Conservation (phyloP, 139 green algal genomes). For the Tetraselmis striata region DNA sequence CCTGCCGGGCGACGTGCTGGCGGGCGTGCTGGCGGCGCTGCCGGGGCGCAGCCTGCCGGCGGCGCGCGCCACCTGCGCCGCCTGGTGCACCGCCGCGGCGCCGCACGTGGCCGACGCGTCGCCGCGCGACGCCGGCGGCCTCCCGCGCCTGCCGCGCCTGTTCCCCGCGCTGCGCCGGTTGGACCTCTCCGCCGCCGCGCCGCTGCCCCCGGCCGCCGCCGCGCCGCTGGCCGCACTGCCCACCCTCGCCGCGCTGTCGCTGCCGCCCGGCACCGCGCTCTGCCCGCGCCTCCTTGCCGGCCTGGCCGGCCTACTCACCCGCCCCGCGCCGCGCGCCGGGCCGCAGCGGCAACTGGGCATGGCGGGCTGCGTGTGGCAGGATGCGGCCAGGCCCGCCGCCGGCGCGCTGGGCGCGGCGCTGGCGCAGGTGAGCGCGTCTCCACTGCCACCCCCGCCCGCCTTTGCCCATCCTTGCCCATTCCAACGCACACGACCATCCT, state of each 20-base stretch:
- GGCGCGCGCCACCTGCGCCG: neutral
- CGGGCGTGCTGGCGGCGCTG: neutral
- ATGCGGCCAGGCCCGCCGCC: too few species aligned
- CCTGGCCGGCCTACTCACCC: neutral
- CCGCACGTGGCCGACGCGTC: neutral
- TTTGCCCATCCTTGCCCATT: too few species aligned
- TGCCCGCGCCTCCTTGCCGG: neutral
- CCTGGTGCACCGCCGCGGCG: neutral
- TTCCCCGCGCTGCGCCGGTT: neutral
- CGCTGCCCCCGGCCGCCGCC: too few species aligned
- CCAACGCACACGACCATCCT: too few species aligned
- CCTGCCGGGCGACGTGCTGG: neutral
- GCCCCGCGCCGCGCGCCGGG: too few species aligned
- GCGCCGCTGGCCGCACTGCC: neutral
- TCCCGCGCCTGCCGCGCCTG: neutral
- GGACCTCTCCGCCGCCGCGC: neutral
- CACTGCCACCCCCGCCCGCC: too few species aligned
- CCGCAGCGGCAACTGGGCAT: too few species aligned
- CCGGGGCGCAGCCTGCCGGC: too few species aligned
- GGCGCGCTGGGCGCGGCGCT: too few species aligned
- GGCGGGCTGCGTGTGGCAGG: neutral
- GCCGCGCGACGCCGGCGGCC: neutral
- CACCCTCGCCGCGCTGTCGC: neutral
- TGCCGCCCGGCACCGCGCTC: neutral
- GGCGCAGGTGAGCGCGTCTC: too few species aligned